Base-by-base conservation (phyloP, 306 rosid species). In the Casuarina cunninghamiana region DNA sequence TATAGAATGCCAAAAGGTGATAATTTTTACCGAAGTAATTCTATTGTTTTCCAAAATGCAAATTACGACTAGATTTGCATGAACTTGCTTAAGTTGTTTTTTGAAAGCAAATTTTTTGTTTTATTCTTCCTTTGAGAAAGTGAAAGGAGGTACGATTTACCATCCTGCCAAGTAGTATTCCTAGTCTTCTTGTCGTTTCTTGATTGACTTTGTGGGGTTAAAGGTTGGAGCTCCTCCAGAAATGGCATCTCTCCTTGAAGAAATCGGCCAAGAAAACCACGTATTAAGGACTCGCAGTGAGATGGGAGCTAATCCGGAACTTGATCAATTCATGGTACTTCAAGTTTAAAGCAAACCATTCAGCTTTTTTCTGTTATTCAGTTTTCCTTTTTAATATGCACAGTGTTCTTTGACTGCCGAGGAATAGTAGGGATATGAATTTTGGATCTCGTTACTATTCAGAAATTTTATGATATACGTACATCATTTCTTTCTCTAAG, bases 211-310 rank as follows among this genome's bases (percentile, higher is more conserved):
- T 81, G 4, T 79, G 69, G 50, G 70, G 7, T 74, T 63, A 53
- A 61, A 93, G 97, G 91, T 94, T 83, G 98, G 98, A 80, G 98
- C 94, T 69, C 93, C 97, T 3, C 83, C 90, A 16, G 90, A 90
- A 80, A 79, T 84, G 43, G 88, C 88, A 4, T 86, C 82, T 16
- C 77, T 89, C 19, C 88, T 94, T 13, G 94, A 89, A 81, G 91
- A 91, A 86, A 83, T 88, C 48, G 83, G 73, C 43, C 82, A 85
- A 12, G 88, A 84, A 72, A 87, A 38, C 65, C 81, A 71, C 78
- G 80, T 87, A 3, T 19, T 53, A 2, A 42, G 72, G 19, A 32
- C 84, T 69, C 51, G 88, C 77, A 74, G 68, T 82, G 75, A 83
- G 84, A 75, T 88, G 16, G 97, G 92, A 83, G 91, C 90, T 74